Evolutionary conservation across 139 green algal species (phyloP).

Genomic region (Chlorella sp.): DNA sequence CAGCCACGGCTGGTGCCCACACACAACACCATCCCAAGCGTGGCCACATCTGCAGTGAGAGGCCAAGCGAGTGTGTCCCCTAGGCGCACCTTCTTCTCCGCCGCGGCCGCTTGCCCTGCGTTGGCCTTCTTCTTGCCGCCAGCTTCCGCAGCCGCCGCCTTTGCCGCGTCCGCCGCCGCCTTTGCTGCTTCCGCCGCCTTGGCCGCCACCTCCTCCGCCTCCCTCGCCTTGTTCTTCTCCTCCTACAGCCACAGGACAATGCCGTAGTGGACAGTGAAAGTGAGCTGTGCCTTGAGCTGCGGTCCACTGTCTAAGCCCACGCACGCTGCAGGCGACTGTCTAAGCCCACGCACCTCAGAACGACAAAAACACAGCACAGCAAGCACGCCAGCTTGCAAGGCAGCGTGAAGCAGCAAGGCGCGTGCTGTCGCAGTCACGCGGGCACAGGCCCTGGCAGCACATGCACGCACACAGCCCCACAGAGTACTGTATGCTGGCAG

Average conservation of each 20-base stretch:
- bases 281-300: not conserved
- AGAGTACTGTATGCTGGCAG: no score
- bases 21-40: not conserved
- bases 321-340: no score
- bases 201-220: conserved; percentile 34
- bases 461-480: no score
- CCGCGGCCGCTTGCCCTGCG: conserved; percentile 7
- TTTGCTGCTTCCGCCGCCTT: conserved; percentile 21
- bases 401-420: no score
- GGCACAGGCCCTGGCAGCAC: no score
- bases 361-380: no score
- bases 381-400: no score
- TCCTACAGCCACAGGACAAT: conserved; percentile 19
- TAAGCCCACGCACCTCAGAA: no score
- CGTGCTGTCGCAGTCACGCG: no score
- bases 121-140: conserved; percentile 32
- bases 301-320: no score
- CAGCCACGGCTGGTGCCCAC: not conserved
- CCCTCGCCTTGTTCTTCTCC: conserved; percentile 45
- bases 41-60: not conserved
- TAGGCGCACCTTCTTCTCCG: conserved; percentile 4
- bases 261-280: not conserved
- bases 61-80: no score
- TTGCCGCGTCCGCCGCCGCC: conserved; percentile 32
- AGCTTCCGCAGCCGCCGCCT: conserved; percentile 15